Percentiles rank a stretch among this genome's conserved stretches.
These are phyloP conservation scores for Histomonas meleagridis DNA, from an alignment of 208 protist genomes.

Conservation along the genomic window DNA sequence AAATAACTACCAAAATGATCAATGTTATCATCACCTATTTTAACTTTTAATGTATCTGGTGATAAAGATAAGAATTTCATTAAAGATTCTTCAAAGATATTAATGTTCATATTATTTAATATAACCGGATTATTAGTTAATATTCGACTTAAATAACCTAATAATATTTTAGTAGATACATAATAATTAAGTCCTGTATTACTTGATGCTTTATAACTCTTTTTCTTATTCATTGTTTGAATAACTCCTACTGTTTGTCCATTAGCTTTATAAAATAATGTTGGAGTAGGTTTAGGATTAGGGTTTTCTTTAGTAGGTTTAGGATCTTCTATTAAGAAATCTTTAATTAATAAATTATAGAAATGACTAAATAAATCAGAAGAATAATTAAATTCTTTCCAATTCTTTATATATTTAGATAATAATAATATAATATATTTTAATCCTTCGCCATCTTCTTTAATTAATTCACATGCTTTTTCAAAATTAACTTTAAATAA, in stretches of 20 bases:
- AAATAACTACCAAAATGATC: too few species aligned
- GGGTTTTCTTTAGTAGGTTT: neutral
- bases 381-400: neutral
- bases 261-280: neutral
- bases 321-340: neutral
- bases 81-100: neutral
- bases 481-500: neutral
- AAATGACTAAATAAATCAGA: neutral
- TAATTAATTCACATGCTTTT: neutral
- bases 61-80: neutral
- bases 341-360: neutral
- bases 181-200: neutral
- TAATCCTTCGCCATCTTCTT: neutral
- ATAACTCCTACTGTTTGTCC: neutral
- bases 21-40: neutral
- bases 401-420: neutral
- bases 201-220: too few species aligned
- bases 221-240: neutral
- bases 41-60: neutral
- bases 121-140: too few species aligned
- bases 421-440: neutral
- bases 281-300: neutral
- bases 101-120: neutral
- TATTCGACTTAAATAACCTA: neutral
- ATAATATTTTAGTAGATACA: neutral